phyloP scores from a whole-genome alignment of 805 yeast species.

The Lachancea quebecensis region DNA sequence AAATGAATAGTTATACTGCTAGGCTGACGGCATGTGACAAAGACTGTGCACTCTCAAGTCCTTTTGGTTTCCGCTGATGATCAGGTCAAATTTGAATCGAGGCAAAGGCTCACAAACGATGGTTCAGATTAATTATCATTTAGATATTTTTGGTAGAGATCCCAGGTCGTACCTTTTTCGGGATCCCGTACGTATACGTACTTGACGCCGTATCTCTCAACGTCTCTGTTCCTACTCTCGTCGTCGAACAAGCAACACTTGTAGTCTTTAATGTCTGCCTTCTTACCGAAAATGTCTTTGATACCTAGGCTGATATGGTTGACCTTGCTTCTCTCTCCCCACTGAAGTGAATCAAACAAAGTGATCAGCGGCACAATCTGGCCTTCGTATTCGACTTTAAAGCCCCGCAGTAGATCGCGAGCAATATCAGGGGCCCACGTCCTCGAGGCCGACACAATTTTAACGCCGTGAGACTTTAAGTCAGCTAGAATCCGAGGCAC shows the following conservation, averaged over 20 bases:
- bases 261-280: slow-evolving; percentile 41
- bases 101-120: background rate
- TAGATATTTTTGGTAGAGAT: slow-evolving; percentile 41
- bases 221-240: slow-evolving; percentile 72
- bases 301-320: slow-evolving; percentile 53
- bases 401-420: slow-evolving; percentile 45
- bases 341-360: slow-evolving; percentile 53
- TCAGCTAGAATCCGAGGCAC: slow-evolving; percentile 57
- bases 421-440: slow-evolving; percentile 81
- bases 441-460: slow-evolving; percentile 66
- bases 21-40: background rate
- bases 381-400: slow-evolving; percentile 43
- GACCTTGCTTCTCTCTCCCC: slow-evolving; percentile 61
- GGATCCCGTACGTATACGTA: slow-evolving; percentile 61
- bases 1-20: background rate
- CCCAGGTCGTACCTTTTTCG: slow-evolving; percentile 48
- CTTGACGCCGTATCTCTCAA: slow-evolving; percentile 59
- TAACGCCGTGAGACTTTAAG: slow-evolving; percentile 41
- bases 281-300: slow-evolving; percentile 40
- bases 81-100: too few relatives aligned
- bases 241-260: slow-evolving; percentile 60
- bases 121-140: slow-evolving; percentile 7
- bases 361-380: slow-evolving; percentile 19
- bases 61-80: too few relatives aligned
- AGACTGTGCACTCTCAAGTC: too few relatives aligned